These are phyloP conservation scores for Boletus subparvulus DNA, from an alignment of 768 basidiomycete genomes.

Conservation along the genomic window DNA sequence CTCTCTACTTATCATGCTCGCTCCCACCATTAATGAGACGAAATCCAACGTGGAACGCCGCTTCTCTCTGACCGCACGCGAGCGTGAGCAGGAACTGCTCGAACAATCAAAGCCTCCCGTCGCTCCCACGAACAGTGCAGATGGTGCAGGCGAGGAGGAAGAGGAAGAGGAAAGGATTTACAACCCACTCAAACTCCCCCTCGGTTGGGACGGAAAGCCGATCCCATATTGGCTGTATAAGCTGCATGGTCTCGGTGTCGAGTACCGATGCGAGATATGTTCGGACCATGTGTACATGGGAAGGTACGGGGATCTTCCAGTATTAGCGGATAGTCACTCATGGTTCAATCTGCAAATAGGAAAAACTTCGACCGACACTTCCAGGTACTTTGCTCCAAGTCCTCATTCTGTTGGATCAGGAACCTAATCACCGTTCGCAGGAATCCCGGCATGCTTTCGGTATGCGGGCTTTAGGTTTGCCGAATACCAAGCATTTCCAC, in stretches of 20 bases:
- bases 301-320: slow-evolving; percentile 47
- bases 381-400: slow-evolving; percentile 49
- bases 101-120: slow-evolving; percentile 62
- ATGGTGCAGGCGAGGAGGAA: slow-evolving; percentile 70
- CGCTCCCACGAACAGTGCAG: slow-evolving; percentile 42
- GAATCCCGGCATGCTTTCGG: slow-evolving; percentile 97
- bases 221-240: slow-evolving; percentile 99
- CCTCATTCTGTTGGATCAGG: slow-evolving; percentile 10
- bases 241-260: slow-evolving; percentile 95
- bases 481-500: slow-evolving; percentile 99
- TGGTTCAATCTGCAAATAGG: slow-evolving; percentile 38
- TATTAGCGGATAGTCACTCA: slow-evolving; percentile 13
- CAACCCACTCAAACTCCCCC: slow-evolving; percentile 94
- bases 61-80: slow-evolving; percentile 94
- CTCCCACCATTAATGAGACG: slow-evolving; percentile 76
- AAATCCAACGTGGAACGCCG: slow-evolving; percentile 95
- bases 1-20: slow-evolving; percentile 62
- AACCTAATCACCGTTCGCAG: slow-evolving; percentile 38
- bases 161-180: slow-evolving; percentile 97
- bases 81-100: slow-evolving; percentile 89
- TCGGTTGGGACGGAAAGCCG: slow-evolving; percentile 98
- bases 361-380: slow-evolving; percentile 98
- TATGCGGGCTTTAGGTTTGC: slow-evolving; percentile 94
- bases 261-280: slow-evolving; percentile 97
- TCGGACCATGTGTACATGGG: slow-evolving; percentile 98